phyloP scores from a whole-genome alignment of 1,284 basidiomycete species.

The Limonomyces culmigenus region DNA sequence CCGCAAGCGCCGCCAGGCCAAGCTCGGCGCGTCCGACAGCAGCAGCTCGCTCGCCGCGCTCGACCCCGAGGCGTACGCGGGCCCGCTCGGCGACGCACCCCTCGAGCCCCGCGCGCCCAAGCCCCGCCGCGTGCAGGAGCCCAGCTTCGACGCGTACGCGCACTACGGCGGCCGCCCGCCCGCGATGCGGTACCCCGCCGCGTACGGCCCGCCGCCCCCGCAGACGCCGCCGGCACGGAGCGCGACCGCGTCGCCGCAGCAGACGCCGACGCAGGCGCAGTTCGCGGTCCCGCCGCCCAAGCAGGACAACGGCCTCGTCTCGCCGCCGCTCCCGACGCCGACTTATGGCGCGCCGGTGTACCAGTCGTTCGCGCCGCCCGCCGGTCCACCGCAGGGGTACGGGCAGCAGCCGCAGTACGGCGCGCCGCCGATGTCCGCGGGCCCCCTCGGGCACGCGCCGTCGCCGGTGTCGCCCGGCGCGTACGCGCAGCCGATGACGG shows the following conservation, averaged over 20 bases:
- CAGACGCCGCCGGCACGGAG: constrained; percentile 4
- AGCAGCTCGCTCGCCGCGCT: constrained; percentile 21
- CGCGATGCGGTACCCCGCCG: not conserved
- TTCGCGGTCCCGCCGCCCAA: too few relatives aligned
- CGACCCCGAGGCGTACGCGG: not conserved
- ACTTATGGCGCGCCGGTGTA: too few relatives aligned
- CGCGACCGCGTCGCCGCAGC: constrained; percentile 3
- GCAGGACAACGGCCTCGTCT: too few relatives aligned
- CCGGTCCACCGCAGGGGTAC: too few relatives aligned
- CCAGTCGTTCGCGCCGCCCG: too few relatives aligned
- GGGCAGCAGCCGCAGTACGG: too few relatives aligned
- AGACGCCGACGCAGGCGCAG: constrained; percentile 12
- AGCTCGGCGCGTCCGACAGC: constrained; percentile 14
- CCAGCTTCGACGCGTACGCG: not conserved
- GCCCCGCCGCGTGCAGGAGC: constrained; percentile 1
- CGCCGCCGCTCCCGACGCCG: too few relatives aligned
- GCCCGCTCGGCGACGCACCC: not conserved
- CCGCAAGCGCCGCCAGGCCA: constrained; percentile 50
- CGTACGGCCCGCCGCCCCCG: constrained; percentile 2
- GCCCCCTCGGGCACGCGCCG: too few relatives aligned
- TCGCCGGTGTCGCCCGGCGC: too few relatives aligned
- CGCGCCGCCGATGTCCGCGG: too few relatives aligned
- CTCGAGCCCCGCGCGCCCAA: constrained; percentile 4
- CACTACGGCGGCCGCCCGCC: constrained; percentile 5
- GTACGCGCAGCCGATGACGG: too few relatives aligned